These are phyloP conservation scores for Huntiella savannae DNA, from an alignment of 2,329 filamentous ascomycete species.

Conservation along the genomic window DNA sequence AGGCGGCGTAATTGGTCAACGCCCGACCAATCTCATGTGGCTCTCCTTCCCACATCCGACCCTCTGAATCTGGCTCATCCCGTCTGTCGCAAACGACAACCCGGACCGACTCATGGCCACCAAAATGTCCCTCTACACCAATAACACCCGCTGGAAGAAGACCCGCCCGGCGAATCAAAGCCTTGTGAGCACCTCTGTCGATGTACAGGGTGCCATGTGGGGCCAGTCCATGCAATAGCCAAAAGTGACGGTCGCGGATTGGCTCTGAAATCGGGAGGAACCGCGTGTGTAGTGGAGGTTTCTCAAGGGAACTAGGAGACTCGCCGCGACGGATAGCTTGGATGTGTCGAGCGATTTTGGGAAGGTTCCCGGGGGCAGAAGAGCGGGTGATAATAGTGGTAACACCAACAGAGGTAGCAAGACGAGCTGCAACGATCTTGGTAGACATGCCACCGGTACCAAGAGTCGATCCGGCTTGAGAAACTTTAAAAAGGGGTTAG, in stretches of 20 bases:
- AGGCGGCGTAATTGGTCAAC: constrained; percentile 79
- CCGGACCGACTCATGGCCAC: constrained; percentile 80
- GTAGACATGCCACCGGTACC: constrained; percentile 96
- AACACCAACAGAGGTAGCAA: constrained; percentile 85
- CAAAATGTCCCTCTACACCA: constrained; percentile 73
- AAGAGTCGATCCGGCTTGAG: constrained; percentile 67
- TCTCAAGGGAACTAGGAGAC: constrained; percentile 16
- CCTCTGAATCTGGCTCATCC: constrained; percentile 21
- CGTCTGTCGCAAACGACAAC: constrained; percentile 57
- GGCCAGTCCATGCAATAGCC: constrained; percentile 80
- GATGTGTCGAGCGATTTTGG: constrained; percentile 66
- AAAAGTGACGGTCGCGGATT: constrained; percentile 88
- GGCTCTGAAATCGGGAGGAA: constrained; percentile 73
- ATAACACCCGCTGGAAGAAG: constrained; percentile 82
- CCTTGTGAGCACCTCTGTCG: constrained; percentile 69
- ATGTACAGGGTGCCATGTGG: constrained; percentile 87
- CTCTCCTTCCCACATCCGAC: constrained; percentile 29
- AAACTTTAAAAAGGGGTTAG: constrained; percentile 35
- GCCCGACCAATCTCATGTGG: constrained; percentile 67
- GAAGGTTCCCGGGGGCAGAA: constrained; percentile 82
- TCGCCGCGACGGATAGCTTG: constrained; percentile 29
- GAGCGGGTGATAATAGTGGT: constrained; percentile 90
- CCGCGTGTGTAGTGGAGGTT: constrained; percentile 65
- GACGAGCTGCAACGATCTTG: constrained; percentile 81
- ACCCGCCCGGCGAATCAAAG: constrained; percentile 65